Evolutionary conservation across 2,329 filamentous ascomycete genomes (phyloP), one percentile per base, ranked within the genome.

Genomic region (Verruconis gallopava): DNA sequence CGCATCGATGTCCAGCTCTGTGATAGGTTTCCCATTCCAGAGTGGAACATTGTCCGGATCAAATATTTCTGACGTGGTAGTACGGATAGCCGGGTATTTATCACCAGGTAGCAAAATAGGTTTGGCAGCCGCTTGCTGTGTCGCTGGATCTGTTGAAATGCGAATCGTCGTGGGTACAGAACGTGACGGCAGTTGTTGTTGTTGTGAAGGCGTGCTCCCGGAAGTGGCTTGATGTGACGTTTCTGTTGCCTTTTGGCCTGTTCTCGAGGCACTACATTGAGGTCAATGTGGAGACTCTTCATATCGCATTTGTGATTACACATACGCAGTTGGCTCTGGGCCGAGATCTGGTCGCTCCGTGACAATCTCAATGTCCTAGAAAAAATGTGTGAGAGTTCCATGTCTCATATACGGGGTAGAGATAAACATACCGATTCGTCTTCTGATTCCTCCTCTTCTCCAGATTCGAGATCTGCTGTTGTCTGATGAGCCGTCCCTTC

Each of bases 21-120:
- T 63, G 38, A 91, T 82, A 52, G 91, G 88, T 50, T 93, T 91
- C 17, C 78, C 79, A 14, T 81, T 77, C 59, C 93, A 88, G 2
- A 81, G 65, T 0, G 91, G 89, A 48, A 86, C 83, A 3, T 73
- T 81, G 58, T 93, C 77, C 42, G 95, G 74, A 55, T 96, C 84
- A n/a, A n/a, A n/a, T 48, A 38, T 12, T n/a, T 30, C 25, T 15
- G 96, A 74, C 38, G 77, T 88, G 11, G 86, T 94, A 44, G 81
- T 88, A 32, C 69, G 72, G 21, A 75, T 61, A 30, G 72, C 81
- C 66, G 60, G 85, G 66, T 58, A 91, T 66, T 51, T 79, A 64
- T 75, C 73, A 38, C 76, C 73, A 47, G 43, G 38, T 11, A 50
- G 49, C n/a, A 44, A 22, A 13, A 43, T 25, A 35, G 41, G 41